A percentile compares a stretch with the other conserved stretches of the same genome.
Evolutionary conservation across 306 rosid genomes (phyloP).

Genomic region (Gastrolobium bilobum): DNA sequence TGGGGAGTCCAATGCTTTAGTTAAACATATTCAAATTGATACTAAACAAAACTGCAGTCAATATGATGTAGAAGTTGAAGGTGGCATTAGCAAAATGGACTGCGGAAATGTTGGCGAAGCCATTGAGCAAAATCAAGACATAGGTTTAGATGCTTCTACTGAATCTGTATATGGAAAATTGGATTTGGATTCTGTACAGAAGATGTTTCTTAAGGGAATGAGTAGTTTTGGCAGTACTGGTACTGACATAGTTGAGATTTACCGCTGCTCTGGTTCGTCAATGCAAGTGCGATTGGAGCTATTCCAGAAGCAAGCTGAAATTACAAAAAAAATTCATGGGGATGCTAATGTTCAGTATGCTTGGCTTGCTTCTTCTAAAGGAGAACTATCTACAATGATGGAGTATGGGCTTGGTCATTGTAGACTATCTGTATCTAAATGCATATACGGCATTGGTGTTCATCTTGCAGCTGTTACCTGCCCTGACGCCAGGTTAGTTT

Average conservation of each 20-base stretch:
- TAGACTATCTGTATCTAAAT: constrained; percentile 59
- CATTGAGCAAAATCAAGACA: constrained; percentile 43
- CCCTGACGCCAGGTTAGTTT: constrained; percentile 65
- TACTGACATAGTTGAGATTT: constrained; percentile 55
- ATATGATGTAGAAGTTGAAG: constrained; percentile 66
- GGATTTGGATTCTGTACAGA: constrained; percentile 66
- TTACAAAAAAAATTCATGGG: constrained; percentile 65
- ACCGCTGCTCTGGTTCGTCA: constrained; percentile 53
- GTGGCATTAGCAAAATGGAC: constrained; percentile 61
- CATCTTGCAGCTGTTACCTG: constrained; percentile 70
- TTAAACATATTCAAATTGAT: constrained; percentile 58
- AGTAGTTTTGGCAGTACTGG: constrained; percentile 50
- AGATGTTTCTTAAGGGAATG: constrained; percentile 69
- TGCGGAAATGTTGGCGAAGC: constrained; percentile 55
- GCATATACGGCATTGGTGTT: constrained; percentile 72
- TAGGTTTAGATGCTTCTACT: constrained; percentile 50
- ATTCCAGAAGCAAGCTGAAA: constrained; percentile 82
- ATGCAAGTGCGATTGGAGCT: constrained; percentile 73
- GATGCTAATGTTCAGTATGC: constrained; percentile 80
- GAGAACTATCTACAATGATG: constrained; percentile 65
- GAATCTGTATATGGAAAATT: constrained; percentile 54
- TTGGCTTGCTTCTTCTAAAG: constrained; percentile 81
- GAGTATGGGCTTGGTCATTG: constrained; percentile 77
- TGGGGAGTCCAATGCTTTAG: constrained; percentile 78
- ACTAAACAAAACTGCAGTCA: constrained; percentile 50